phyloP scores from a whole-genome alignment of 2,329 filamentous ascomycete species.

The Teratosphaeriaceae sp. region DNA sequence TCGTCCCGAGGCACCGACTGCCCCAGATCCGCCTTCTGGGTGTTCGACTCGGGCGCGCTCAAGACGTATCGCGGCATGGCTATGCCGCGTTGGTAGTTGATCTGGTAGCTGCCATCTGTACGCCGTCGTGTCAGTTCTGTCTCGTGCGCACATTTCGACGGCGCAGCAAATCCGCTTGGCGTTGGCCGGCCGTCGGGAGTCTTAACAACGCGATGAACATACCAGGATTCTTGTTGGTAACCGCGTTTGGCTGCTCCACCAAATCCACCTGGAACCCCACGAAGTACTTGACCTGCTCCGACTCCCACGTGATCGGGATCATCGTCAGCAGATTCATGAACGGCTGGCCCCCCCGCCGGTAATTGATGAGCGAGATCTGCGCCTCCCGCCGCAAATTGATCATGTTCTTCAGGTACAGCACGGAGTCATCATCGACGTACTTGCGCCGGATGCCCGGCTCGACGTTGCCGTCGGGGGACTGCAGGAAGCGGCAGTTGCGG shows the following conservation, averaged over 20 bases:
- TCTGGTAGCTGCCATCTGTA: constrained; percentile 64
- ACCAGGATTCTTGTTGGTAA: constrained; percentile 60
- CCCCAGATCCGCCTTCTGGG: constrained; percentile 59
- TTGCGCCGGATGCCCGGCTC: constrained; percentile 71
- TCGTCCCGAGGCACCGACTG: constrained; percentile 82
- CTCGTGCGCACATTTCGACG: too few species aligned
- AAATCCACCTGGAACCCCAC: constrained; percentile 96
- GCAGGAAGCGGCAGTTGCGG: constrained; percentile 88
- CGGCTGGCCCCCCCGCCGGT: constrained; percentile 87
- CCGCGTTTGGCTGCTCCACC: constrained; percentile 79
- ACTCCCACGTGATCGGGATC: constrained; percentile 86
- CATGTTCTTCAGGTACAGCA: constrained; percentile 76
- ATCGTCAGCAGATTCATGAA: constrained; percentile 94
- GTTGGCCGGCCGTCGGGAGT: too few species aligned
- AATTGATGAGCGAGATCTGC: constrained; percentile 92
- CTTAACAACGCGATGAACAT: constrained; percentile 20
- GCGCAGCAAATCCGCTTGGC: too few species aligned
- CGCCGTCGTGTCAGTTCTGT: constrained; percentile 13
- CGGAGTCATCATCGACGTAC: constrained; percentile 82
- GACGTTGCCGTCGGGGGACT: constrained; percentile 80
- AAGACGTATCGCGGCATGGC: constrained; percentile 75
- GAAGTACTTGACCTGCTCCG: constrained; percentile 72
- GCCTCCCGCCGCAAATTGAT: constrained; percentile 69
- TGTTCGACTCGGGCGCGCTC: constrained; percentile 57
- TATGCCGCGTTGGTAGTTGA: constrained; percentile 82